Evolutionary conservation across 176 grass and related monocot species (phyloP).

Genomic region (maize (Zea mays)): Zm-B73-REFERENCE-NAM-5.0 NC_050096.1:265753501-265754000

Average conservation of each 20-base stretch:
- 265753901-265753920: conserved; percentile 15
- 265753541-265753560: no score
- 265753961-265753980: background rate
- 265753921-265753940: background rate
- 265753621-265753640: no score
- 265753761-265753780: background rate
- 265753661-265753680: no score
- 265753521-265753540: no score
- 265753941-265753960: background rate
- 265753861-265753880: background rate
- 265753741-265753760: background rate
- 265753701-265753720: no score
- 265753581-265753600: no score
- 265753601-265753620: no score
- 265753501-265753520: no score
- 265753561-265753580: no score
- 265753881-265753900: conserved; percentile 4
- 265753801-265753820: conserved; percentile 11
- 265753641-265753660: no score
- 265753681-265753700: background rate
- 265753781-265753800: background rate
- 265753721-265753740: background rate
- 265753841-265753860: background rate
- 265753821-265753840: background rate
- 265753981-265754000: background rate